Base-by-base conservation (phyloP, 192 early-diverging fungal species). In the Geranomyces michiganensis region DNA sequence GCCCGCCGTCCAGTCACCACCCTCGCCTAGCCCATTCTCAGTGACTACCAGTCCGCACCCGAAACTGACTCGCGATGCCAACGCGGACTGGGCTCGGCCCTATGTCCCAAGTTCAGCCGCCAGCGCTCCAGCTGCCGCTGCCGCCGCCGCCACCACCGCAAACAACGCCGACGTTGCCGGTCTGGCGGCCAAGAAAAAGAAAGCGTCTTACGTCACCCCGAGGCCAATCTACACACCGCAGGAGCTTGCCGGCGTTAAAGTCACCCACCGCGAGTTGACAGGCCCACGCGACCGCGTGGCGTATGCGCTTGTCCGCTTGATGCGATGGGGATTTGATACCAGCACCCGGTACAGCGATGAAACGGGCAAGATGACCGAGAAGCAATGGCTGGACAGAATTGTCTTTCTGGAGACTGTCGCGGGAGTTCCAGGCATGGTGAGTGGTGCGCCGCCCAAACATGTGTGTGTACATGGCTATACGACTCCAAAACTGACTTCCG, bases 401-500 rank as follows among this genome's bases (percentile, higher is more conserved):
- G 47, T 94, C 19, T 79, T 80, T 66, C 66, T 80, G 15, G 77
- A 84, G 67, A 79, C 80, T 8, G 75, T 74, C 32, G 76, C 80
- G 0, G 80, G 78, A 12, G 90, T 92, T 32, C 93, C 93, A 15
- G 96, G 96, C 44, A 93, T 96, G 91, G 94, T 53, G 51, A 53
- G 51, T 53, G 19, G 12, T 47, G 46, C 19, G 10, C 12, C 19
- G 12, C 46, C 46, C n/a, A n/a, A n/a, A 47, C 46, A 19, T 47
- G 19, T 19, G 46, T 47, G 36, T 41, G 36, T 41, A 10, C 36
- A 41, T 41, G n/a, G n/a, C n/a, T n/a, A n/a, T n/a, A n/a, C n/a
- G n/a, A n/a, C n/a, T 10, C 46, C 19, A 19, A 47, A 47, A 47
- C 46, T 47, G 46, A 10, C 19, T 47, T 47, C 19, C 46, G 46